These are phyloP conservation scores for Hyaloscypha finlandica DNA, from an alignment of 495 filamentous ascomycete species.

Conservation along the genomic window DNA sequence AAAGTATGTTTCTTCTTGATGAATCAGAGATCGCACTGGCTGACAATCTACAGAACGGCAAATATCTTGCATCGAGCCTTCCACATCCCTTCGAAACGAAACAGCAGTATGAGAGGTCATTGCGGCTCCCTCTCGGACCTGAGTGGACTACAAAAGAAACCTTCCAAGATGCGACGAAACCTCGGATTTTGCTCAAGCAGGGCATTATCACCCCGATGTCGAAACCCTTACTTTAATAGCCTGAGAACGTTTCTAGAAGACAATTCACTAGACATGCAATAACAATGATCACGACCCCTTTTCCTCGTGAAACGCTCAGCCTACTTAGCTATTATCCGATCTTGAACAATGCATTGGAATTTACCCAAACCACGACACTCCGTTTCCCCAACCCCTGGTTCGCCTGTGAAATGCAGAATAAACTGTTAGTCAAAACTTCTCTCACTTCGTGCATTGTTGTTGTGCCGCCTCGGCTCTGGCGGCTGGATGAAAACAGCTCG, in stretches of 20 bases:
- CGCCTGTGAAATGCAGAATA: no score
- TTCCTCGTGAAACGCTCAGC: background rate
- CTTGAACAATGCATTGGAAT: background rate
- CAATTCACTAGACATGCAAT: background rate
- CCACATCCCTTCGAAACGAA: conserved; percentile 85
- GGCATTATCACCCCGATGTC: conserved; percentile 88
- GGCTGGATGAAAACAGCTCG: no score
- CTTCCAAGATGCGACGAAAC: conserved; percentile 88
- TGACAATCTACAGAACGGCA: conserved; percentile 64
- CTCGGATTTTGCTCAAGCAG: conserved; percentile 87
- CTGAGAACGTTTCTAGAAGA: background rate
- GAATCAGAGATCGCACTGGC: background rate
- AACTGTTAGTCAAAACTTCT: no score
- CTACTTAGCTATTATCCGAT: background rate
- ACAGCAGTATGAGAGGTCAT: conserved; percentile 86
- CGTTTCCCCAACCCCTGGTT: no score
- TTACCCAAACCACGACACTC: background rate
- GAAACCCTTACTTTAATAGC: conserved; percentile 50
- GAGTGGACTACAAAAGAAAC: conserved; percentile 95
- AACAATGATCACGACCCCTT: background rate
- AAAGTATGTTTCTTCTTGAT: conserved; percentile 63
- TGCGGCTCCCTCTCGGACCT: conserved; percentile 85
- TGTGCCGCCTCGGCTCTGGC: no score
- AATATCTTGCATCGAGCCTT: conserved; percentile 79
- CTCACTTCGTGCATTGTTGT: no score